Percentiles rank a stretch among this genome's conserved stretches.
Evolutionary conservation across 2,329 filamentous ascomycete genomes (phyloP).

Genomic region (Periconia macrospinosa): DNA sequence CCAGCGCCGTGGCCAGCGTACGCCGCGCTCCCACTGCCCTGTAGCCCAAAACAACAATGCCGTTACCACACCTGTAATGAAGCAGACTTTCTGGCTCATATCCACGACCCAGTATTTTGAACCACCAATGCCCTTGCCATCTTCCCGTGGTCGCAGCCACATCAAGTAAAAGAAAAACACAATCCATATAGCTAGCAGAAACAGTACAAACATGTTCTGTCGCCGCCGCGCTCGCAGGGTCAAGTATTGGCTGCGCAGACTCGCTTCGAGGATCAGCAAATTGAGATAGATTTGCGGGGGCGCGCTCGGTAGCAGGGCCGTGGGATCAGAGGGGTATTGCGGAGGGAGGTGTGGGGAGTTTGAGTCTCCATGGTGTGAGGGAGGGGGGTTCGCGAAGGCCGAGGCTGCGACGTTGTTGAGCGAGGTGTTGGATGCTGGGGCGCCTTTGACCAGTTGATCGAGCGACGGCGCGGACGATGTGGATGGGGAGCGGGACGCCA

Average conservation of each 20-base stretch:
- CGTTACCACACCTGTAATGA: slow-evolving; percentile 88
- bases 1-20: slow-evolving; percentile 92
- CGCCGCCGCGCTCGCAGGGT: slow-evolving; percentile 83
- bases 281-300: slow-evolving; percentile 98
- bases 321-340: slow-evolving; percentile 62
- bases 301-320: slow-evolving; percentile 81
- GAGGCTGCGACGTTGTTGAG: slow-evolving; percentile 44
- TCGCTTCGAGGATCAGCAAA: slow-evolving; percentile 93
- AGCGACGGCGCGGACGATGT: slow-evolving; percentile 48
- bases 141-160: slow-evolving; percentile 93
- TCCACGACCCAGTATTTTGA: slow-evolving; percentile 97
- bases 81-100: slow-evolving; percentile 83
- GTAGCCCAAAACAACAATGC: slow-evolving; percentile 88
- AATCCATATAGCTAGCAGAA: slow-evolving; percentile 79
- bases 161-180: slow-evolving; percentile 84
- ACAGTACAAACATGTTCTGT: slow-evolving; percentile 90
- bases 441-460: slow-evolving; percentile 91
- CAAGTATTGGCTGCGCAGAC: slow-evolving; percentile 88
- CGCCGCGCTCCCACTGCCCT: slow-evolving; percentile 92
- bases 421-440: slow-evolving; percentile 65
- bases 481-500: slow-evolving; percentile 7
- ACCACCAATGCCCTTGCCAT: slow-evolving; percentile 86
- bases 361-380: slow-evolving; percentile 26
- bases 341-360: slow-evolving; percentile 44
- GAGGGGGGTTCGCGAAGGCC: slow-evolving; percentile 23